Base-by-base conservation (phyloP, 2,329 filamentous ascomycete genomes). In the Mycosphaerella sp. region DNA sequence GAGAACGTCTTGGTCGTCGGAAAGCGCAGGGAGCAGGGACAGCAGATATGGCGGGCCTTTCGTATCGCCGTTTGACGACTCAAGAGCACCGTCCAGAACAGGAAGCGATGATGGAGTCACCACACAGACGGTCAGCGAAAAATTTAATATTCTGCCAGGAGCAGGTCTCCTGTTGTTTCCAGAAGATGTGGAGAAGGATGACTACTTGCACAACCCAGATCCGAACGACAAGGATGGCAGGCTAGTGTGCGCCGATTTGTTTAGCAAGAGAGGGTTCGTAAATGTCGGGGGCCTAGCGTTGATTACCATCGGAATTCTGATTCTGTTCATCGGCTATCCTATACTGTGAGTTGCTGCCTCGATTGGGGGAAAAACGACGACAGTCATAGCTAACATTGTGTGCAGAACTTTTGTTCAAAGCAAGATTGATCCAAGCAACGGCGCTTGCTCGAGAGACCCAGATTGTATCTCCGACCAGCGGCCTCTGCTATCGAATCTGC, bases 131-230 rank as follows among this genome's bases (percentile, higher is more conserved):
- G 84, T 87, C 2, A 82, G 82, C 12, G 82, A 86, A 64, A 87
- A 87, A 69, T 87, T 84, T 69, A 86, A 86, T 65, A 87, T 88
- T 50, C 75, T 81, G 66, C 84, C 85, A 0, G 84, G 82, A 2
- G 80, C 83, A 11, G 83, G 83, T 5, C 70, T 87, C 49, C 67
- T 88, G 40, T 71, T 87, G 17, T 87, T 84, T 62, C 85, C 84
- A 0, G 83, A 87, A 66, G 84, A 87, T 64, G 80, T 86, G 21
- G 85, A 88, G 67, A 86, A 86, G 63, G 85, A 88, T 65, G 85
- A 88, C 64, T 84, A 80, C 59, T 65, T 88, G 58, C 85, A 88
- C 66, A 86, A 87, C 62, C 85, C 85, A 0, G 83, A 85, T 63
- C 80, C 83, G 1, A 78, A 78, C 49, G 83, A 86, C 45, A 80